Evolutionary conservation across 331 rosid genomes (phyloP), one percentile per base, ranked within the genome.

Genomic region (Arachis monticola): DNA sequence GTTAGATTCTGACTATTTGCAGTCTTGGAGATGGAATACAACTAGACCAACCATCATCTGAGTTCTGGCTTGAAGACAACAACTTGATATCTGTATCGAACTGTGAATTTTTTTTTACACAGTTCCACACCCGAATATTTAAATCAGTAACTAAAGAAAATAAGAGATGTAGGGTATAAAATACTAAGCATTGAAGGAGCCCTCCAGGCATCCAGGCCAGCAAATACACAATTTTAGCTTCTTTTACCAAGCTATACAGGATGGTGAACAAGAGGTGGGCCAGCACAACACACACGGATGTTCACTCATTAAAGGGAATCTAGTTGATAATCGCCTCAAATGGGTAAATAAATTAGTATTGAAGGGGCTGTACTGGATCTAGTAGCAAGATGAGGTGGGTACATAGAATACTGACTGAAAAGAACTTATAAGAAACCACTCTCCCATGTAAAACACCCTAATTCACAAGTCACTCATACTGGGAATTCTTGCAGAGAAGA

Each of bases 1-100:
- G 89, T 89, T 94, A 94, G 90, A 87, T 81, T 85, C 92, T 84
- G 97, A 93, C 98, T 85, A 91, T 89, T 89, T 88, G 91, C 92
- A 88, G 89, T 89, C 96, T 85, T 85, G 92, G 88, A 79, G 84
- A 85, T 80, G 87, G 85, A 86, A 87, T 86, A 89, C 92, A 90
- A 93, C 90, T 84, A 88, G 89, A 85, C 70, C 93, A 87, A 86
- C 92, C 96, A 89, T 89, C 97, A 93, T 91, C 97, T 91, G 89
- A 85, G 86, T 84, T 94, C 89, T 78, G 87, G 92, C 96, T 77
- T 85, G 93, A 65, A 85, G 92, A 87, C 88, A 86, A 91, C 91
- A 87, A 88, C 87, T 84, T 77, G 87, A 88, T 70, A 87, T 91
- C 93, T 93, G 93, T 84, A 82, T 79, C 78, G 83, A 88, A 90